Conservation (phyloP, 139 green algal genomes). For the Limnomonas spitsbergensis region DNA sequence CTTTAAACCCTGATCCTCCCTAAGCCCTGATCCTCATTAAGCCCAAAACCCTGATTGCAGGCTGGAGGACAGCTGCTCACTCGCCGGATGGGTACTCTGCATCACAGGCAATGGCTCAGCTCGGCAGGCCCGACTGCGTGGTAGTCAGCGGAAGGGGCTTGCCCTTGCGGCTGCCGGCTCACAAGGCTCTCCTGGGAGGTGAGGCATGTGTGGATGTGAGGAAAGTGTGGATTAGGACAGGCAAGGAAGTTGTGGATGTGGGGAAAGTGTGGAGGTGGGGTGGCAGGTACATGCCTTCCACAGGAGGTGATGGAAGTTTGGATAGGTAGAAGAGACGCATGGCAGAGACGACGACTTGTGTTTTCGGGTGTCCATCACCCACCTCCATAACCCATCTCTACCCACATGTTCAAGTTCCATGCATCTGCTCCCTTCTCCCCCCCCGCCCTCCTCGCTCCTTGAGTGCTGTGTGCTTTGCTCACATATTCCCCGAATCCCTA, state of each 20-base stretch:
- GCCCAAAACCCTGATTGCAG: no score
- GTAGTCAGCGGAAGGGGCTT: not conserved
- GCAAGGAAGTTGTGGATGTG: not conserved
- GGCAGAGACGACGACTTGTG: no score
- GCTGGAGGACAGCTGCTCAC: not conserved
- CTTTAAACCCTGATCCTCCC: no score
- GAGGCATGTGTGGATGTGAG: not conserved
- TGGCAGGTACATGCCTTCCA: not conserved
- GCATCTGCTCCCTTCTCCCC: no score
- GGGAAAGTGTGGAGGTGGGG: not conserved
- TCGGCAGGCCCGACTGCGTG: not conserved
- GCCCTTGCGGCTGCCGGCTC: not conserved
- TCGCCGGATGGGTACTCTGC: not conserved
- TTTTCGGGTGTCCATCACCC: no score
- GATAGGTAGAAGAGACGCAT: no score
- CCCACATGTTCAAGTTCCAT: no score
- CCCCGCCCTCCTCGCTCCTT: not conserved
- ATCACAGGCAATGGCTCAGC: not conserved
- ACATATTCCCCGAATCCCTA: no score
- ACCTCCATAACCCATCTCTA: no score
- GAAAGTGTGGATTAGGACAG: not conserved
- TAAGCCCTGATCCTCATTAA: no score
- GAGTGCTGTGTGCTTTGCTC: no score
- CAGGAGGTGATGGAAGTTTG: not conserved
- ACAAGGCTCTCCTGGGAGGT: constrained; percentile 5